phyloP scores from a whole-genome alignment of 352 stramenopile species.

The Globisporangium okanoganense region DNA sequence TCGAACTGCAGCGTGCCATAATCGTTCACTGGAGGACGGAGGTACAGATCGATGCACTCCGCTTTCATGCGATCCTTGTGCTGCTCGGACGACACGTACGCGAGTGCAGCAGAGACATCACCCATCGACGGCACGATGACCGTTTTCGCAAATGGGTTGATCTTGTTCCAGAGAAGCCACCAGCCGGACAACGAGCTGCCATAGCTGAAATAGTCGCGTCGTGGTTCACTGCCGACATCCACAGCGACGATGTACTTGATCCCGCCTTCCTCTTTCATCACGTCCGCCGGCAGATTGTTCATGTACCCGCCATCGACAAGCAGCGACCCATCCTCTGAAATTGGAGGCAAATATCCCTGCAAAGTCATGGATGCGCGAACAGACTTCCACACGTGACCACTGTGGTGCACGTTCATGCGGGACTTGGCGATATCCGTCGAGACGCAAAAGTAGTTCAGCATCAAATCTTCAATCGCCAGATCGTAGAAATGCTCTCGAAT shows the following conservation, averaged over 20 bases:
- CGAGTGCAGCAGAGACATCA: conserved; percentile 85
- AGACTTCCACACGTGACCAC: conserved; percentile 87
- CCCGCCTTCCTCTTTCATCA: conserved; percentile 88
- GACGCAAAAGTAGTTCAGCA: conserved; percentile 93
- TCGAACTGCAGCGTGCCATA: conserved; percentile 92
- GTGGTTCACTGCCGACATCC: conserved; percentile 82
- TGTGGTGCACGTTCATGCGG: conserved; percentile 83
- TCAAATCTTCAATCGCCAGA: conserved; percentile 84
- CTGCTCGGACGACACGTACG: conserved; percentile 89
- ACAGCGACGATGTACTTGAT: conserved; percentile 90
- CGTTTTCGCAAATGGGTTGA: conserved; percentile 87
- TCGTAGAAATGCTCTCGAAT: conserved; percentile 75
- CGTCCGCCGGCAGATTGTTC: conserved; percentile 91
- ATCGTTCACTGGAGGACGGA: conserved; percentile 85
- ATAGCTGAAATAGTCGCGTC: conserved; percentile 78
- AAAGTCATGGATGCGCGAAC: conserved; percentile 91
- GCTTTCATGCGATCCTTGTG: conserved; percentile 84
- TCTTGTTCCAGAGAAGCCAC: conserved; percentile 90
- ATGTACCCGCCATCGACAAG: conserved; percentile 91
- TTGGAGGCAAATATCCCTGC: conserved; percentile 88
- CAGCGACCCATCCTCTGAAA: conserved; percentile 85
- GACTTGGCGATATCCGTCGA: conserved; percentile 91
- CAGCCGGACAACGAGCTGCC: conserved; percentile 78
- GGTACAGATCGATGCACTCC: conserved; percentile 85
- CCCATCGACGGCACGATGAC: conserved; percentile 91